A percentile compares a stretch with the other conserved stretches of the same genome.
These are phyloP conservation scores for Aspergillus amoenus DNA, from an alignment of 2,329 filamentous ascomycete species.

Conservation along the genomic window DNA sequence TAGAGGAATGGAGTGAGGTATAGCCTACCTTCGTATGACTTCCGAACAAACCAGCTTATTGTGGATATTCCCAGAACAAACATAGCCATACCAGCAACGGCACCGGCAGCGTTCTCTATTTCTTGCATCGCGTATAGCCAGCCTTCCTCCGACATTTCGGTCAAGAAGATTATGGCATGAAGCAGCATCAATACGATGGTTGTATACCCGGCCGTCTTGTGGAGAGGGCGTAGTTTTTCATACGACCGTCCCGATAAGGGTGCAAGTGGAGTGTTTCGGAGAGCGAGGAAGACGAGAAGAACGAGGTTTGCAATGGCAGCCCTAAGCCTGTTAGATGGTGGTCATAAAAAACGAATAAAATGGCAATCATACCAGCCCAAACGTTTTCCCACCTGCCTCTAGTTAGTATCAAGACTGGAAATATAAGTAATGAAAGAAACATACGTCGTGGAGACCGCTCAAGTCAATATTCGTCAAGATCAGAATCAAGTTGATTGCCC, in stretches of 20 bases:
- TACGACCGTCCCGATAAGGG: background rate
- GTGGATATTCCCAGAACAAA: too few relatives aligned
- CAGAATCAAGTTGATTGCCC: slow-evolving; percentile 1
- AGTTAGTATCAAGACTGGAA: background rate
- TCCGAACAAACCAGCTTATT: too few relatives aligned
- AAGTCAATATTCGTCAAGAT: background rate
- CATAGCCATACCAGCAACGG: too few relatives aligned
- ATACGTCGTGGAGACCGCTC: background rate
- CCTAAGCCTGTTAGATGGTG: background rate
- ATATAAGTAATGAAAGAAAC: background rate
- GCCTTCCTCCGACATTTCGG: background rate
- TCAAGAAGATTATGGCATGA: background rate
- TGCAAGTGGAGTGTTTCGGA: background rate
- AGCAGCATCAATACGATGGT: background rate
- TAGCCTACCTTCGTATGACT: too few relatives aligned
- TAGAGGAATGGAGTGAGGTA: too few relatives aligned
- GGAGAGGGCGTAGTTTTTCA: background rate
- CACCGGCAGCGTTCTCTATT: background rate
- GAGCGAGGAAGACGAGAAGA: background rate
- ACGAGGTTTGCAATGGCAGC: background rate
- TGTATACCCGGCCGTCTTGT: background rate
- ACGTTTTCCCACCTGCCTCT: background rate
- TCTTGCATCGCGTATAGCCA: background rate
- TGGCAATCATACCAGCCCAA: background rate
- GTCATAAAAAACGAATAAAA: background rate